phyloP scores from a whole-genome alignment of 73 alveolate species.

The Uronychia setigera region DNA sequence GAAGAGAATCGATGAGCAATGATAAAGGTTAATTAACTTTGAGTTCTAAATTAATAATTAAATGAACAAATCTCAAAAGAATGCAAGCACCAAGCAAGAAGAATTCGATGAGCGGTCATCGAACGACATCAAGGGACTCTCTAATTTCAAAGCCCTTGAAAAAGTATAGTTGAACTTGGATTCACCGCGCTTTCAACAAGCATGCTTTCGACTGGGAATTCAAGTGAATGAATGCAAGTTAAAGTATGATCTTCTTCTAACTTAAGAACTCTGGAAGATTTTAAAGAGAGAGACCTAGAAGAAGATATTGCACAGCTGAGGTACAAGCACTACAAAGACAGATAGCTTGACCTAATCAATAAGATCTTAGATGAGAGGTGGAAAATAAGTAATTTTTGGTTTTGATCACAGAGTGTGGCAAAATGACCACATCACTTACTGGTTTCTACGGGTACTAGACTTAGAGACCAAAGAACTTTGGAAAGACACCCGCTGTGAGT shows the following conservation, averaged over 20 bases:
- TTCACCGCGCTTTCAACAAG: conserved; percentile 45
- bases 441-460: background rate
- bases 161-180: conserved; percentile 33
- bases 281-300: background rate
- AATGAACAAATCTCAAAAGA: no score
- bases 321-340: conserved; percentile 7
- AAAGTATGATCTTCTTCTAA: conserved; percentile 16
- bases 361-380: conserved; percentile 4
- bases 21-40: no score
- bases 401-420: background rate
- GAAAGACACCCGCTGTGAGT: background rate
- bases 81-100: no score
- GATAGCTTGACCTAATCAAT: background rate
- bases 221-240: conserved; percentile 16
- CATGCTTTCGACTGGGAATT: conserved; percentile 36
- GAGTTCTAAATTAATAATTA: no score
- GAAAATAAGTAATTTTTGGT: background rate
- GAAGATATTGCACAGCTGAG: conserved; percentile 1
- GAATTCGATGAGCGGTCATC: no score
- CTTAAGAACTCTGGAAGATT: background rate
- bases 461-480: background rate
- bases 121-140: conserved; percentile 40
- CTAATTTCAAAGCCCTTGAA: conserved; percentile 19
- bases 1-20: no score
- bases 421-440: background rate